phyloP scores from a whole-genome alignment of 2,329 filamentous ascomycete genomes.

The Aspergillus sp. region DNA sequence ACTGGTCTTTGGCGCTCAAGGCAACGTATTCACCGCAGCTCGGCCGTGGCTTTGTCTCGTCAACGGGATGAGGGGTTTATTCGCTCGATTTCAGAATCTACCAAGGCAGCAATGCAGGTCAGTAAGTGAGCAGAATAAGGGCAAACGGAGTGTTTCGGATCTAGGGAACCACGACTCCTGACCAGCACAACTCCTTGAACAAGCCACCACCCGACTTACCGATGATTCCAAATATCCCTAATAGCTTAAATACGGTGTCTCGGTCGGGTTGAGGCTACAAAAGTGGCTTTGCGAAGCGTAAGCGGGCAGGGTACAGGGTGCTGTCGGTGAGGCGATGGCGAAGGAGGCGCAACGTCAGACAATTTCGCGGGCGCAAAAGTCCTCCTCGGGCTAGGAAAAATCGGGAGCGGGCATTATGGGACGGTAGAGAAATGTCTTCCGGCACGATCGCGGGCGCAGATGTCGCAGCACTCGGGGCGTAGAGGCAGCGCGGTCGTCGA shows the following conservation, averaged over 20 bases:
- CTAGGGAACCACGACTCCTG: slow-evolving; percentile 13
- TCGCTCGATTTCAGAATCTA: neutral
- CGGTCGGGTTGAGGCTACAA: neutral
- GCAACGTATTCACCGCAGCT: neutral
- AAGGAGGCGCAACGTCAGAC: slow-evolving; percentile 18
- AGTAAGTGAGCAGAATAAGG: slow-evolving; percentile 9
- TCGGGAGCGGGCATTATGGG: slow-evolving; percentile 12
- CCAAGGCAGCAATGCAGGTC: neutral
- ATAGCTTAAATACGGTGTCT: neutral
- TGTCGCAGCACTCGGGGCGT: slow-evolving; percentile 1
- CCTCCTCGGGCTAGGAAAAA: slow-evolving; percentile 14
- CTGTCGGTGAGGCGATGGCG: slow-evolving; percentile 21
- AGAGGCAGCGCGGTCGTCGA: slow-evolving; percentile 4
- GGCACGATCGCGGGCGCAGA: slow-evolving; percentile 9
- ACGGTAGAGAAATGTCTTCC: slow-evolving; percentile 9
- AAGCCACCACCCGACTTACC: slow-evolving; percentile 5
- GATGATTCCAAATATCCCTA: neutral
- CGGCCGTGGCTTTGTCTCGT: neutral
- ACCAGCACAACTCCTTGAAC: slow-evolving; percentile 1
- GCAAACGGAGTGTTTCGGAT: slow-evolving; percentile 8
- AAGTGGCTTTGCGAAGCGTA: neutral
- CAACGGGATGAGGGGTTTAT: neutral
- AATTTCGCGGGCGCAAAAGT: slow-evolving; percentile 17
- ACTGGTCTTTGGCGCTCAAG: neutral
- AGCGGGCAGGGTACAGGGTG: slow-evolving; percentile 12